phyloP scores from a whole-genome alignment of 2,329 filamentous ascomycete species.

The Lachnellula arida region DNA sequence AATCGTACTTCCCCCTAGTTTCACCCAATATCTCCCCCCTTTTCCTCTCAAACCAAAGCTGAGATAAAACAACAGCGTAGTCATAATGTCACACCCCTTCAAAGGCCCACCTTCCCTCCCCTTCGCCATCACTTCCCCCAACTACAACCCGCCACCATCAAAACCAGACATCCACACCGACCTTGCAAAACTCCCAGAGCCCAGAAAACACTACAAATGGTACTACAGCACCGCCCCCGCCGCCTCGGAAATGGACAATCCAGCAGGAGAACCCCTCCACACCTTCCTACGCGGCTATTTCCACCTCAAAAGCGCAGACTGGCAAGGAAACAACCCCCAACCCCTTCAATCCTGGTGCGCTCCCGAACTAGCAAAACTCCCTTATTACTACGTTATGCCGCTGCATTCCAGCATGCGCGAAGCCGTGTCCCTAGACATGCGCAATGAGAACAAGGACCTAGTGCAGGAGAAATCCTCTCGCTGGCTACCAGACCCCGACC shows the following conservation, averaged over 20 bases:
- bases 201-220: conserved; percentile 66
- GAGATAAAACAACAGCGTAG: conserved; percentile 32
- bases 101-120: conserved; percentile 47
- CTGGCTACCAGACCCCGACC: conserved; percentile 56
- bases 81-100: conserved; percentile 63
- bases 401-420: conserved; percentile 53
- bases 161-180: conserved; percentile 48
- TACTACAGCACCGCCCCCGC: conserved; percentile 52
- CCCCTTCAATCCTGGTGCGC: conserved; percentile 53
- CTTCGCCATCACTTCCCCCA: conserved; percentile 40
- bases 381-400: conserved; percentile 66
- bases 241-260: conserved; percentile 43
- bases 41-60: neutral
- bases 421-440: conserved; percentile 51
- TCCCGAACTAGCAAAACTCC: conserved; percentile 52
- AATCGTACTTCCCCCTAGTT: conserved; percentile 32
- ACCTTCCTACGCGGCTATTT: conserved; percentile 62
- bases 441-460: conserved; percentile 39
- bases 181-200: conserved; percentile 49
- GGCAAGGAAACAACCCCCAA: conserved; percentile 49
- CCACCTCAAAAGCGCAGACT: conserved; percentile 62
- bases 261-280: too few species aligned
- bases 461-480: conserved; percentile 33
- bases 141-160: conserved; percentile 12
- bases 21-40: neutral